Base-by-base conservation (phyloP, 108 stramenopile genomes). In the Pinguiococcus pyrenoidosus region DNA sequence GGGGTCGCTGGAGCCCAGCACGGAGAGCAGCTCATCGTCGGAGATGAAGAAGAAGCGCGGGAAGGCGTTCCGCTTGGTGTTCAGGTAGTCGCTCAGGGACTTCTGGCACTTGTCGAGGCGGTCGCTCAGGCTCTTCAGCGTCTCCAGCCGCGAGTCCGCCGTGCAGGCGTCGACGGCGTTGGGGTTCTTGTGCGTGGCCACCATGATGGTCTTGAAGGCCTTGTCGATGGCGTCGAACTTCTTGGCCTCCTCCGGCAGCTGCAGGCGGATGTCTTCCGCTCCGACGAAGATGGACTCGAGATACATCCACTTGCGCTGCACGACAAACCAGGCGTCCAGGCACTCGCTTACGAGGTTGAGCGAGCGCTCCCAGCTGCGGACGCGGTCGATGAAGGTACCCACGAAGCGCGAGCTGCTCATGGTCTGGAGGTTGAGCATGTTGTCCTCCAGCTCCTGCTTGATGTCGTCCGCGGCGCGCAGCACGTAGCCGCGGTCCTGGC, bases 31-130 rank as follows among this genome's bases (percentile, higher is more conserved):
- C 44, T 79, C 78, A 40, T 79, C 78, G 48, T 79, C 76, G 13
- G 78, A 79, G 56, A 79, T 77, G 61, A 79, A 79, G 74, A 77
- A 79, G 53, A 79, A 79, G 2, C 78, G 64, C 2, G 76, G 70
- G 59, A 79, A 79, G 26, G 78, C 54, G 26, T 67, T 74, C 9
- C 78, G 51, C 44, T 79, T 79, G 28, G 74, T 73, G 52, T 79
- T 74, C 32, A 79, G 64, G 50, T 79, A 79, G 50, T 77, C 74
- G 6, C 54, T 72, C 18, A 79, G 59, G 23, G 35, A 46, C 40
- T 79, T 79, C 48, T 79, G 78, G 54, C 75, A 77, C 21, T 35
- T 32, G 42, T 79, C 78, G 17, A 79, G 55, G 14, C 72, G 61
- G 32, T 73, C 72, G 20, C 68, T 60, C 2, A 79, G 50, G 8